Percentiles rank a stretch among this genome's conserved stretches.
Conservation (phyloP, 108 stramenopile species). For the Nitzschia sp. region DNA sequence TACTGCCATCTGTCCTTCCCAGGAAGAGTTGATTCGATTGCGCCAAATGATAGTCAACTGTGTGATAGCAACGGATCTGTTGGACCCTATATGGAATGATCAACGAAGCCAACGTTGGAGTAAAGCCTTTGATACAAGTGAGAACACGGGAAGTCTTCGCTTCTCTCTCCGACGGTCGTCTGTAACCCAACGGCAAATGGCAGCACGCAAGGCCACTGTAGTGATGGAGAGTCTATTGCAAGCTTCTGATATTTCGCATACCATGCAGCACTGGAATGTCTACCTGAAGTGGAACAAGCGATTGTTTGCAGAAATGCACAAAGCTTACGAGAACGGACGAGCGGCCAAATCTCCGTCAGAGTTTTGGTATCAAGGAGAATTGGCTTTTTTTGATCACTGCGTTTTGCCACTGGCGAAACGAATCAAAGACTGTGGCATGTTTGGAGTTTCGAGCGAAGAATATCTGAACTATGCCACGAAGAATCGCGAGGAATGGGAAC, state of each 20-base stretch:
- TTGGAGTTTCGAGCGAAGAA: conserved; percentile 13
- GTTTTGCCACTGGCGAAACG: conserved; percentile 50
- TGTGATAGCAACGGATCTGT: conserved; percentile 28
- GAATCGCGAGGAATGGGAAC: conserved; percentile 22
- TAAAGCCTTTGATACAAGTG: conserved; percentile 14
- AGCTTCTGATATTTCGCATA: conserved; percentile 11
- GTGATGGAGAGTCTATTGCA: conserved; percentile 20
- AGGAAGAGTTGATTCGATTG: conserved; percentile 32
- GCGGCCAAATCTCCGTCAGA: conserved; percentile 40
- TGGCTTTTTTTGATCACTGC: conserved; percentile 41
- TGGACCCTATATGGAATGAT: conserved; percentile 16
- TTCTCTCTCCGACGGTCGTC: neutral
- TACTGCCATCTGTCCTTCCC: conserved; percentile 24
- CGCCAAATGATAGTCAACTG: conserved; percentile 39
- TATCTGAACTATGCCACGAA: conserved; percentile 13
- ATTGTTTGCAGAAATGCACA: conserved; percentile 47
- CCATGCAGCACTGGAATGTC: conserved; percentile 19
- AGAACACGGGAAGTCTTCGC: neutral
- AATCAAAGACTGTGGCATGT: conserved; percentile 38
- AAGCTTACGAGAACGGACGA: conserved; percentile 39
- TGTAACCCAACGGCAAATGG: no score
- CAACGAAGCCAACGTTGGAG: conserved; percentile 33
- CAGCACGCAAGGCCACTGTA: conserved; percentile 1
- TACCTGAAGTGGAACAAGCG: conserved; percentile 45
- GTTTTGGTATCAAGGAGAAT: conserved; percentile 46